A percentile compares a stretch with the other conserved stretches of the same genome.
Conservation (phyloP, 148 eudicot species). For the Bassia scoparia region DNA sequence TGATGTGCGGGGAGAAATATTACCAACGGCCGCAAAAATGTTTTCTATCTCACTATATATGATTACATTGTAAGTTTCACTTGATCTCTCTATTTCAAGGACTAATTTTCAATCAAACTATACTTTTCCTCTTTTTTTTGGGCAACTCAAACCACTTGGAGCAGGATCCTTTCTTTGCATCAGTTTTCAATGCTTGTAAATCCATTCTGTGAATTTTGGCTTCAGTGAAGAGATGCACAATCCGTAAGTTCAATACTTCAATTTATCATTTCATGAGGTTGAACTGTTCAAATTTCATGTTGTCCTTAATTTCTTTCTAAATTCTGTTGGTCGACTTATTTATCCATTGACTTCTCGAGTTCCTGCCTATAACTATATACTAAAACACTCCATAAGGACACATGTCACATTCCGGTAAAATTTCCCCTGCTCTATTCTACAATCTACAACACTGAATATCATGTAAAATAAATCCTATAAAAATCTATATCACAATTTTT, state of each 20-base stretch:
- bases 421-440: too few relatives aligned
- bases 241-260: constrained; percentile 51
- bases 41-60: constrained; percentile 65
- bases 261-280: too few relatives aligned
- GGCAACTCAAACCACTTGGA: constrained; percentile 54
- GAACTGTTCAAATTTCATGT: too few relatives aligned
- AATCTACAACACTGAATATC: too few relatives aligned
- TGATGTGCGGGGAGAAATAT: constrained; percentile 58
- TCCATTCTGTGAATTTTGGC: constrained; percentile 74
- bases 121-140: background rate
- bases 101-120: background rate
- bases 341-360: too few relatives aligned
- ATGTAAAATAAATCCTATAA: too few relatives aligned
- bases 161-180: constrained; percentile 75
- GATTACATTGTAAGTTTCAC: constrained; percentile 58
- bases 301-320: too few relatives aligned
- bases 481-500: too few relatives aligned
- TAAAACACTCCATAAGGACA: too few relatives aligned
- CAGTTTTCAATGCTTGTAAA: constrained; percentile 65
- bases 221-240: constrained; percentile 88
- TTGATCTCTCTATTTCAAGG: background rate
- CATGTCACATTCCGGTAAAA: too few relatives aligned
- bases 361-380: too few relatives aligned
- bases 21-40: constrained; percentile 82
- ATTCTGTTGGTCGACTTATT: too few relatives aligned